A percentile compares a stretch with the other conserved stretches of the same genome.
These are phyloP conservation scores for Xylaria longipes DNA, from an alignment of 495 filamentous ascomycete genomes.

Conservation along the genomic window DNA sequence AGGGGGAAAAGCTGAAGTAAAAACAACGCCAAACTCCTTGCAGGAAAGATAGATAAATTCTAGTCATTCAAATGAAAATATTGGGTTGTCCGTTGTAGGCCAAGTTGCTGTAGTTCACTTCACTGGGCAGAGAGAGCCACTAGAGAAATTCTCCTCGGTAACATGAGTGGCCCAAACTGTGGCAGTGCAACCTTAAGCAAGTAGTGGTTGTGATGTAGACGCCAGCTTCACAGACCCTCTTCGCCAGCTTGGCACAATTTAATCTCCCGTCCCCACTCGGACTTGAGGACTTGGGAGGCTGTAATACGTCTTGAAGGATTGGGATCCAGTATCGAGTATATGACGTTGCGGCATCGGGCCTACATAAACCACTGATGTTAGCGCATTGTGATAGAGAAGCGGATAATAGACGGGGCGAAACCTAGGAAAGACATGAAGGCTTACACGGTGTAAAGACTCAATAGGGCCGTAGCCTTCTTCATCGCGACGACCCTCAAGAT, in stretches of 20 bases:
- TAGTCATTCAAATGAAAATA: slow-evolving; percentile 25
- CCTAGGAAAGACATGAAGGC: slow-evolving; percentile 40
- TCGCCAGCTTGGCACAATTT: slow-evolving; percentile 94
- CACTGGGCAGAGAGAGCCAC: neutral
- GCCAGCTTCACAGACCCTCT: slow-evolving; percentile 68
- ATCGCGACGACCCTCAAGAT: slow-evolving; percentile 87
- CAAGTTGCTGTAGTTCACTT: neutral
- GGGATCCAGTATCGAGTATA: slow-evolving; percentile 98
- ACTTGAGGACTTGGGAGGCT: slow-evolving; percentile 94
- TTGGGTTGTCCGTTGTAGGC: slow-evolving; percentile 1
- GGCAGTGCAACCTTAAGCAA: neutral
- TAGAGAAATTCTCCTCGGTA: neutral
- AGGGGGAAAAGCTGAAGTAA: slow-evolving; percentile 12
- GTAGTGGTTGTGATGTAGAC: neutral
- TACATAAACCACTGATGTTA: slow-evolving; percentile 43
- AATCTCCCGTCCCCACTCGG: slow-evolving; percentile 97
- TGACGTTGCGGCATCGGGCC: slow-evolving; percentile 97
- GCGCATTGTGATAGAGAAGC: slow-evolving; percentile 28
- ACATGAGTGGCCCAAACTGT: neutral
- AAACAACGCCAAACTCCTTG: slow-evolving; percentile 26
- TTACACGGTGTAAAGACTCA: slow-evolving; percentile 92
- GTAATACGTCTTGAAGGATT: slow-evolving; percentile 91
- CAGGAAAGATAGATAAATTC: slow-evolving; percentile 24
- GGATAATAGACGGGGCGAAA: slow-evolving; percentile 3
- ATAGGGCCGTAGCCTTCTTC: slow-evolving; percentile 97